Evolutionary conservation across 148 eudicot genomes (phyloP).

Genomic region (Rhododendron vialii): DNA sequence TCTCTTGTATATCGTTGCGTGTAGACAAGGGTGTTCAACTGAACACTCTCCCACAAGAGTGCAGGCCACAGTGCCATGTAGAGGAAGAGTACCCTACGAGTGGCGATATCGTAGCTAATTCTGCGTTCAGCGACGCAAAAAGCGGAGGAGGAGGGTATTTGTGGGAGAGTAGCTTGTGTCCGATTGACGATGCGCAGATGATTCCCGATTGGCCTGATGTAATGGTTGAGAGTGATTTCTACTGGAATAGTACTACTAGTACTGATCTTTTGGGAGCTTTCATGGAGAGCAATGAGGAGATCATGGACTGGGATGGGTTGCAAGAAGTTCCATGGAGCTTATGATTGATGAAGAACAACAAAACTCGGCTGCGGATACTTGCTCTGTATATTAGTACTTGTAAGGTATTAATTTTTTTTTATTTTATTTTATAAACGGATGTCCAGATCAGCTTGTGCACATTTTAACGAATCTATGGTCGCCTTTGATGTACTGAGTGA

Average conservation of each 20-base stretch:
- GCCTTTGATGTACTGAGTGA: background rate
- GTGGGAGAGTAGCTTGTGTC: background rate
- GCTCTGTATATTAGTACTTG: background rate
- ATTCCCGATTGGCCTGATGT: background rate
- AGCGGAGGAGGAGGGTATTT: background rate
- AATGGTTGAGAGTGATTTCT: conserved; percentile 6
- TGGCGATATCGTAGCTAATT: background rate
- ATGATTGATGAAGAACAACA: background rate
- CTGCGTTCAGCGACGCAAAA: background rate
- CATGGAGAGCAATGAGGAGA: background rate
- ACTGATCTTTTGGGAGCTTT: background rate
- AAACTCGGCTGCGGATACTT: background rate
- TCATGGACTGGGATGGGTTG: background rate
- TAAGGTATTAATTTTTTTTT: background rate
- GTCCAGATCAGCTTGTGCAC: fast-evolving
- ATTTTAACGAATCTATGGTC: background rate
- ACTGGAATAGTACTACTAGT: background rate
- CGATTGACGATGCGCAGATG: background rate
- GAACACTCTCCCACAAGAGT: background rate
- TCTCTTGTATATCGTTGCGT: background rate
- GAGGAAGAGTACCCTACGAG: background rate
- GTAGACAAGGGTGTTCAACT: background rate
- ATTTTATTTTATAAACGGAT: background rate
- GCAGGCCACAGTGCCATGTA: background rate
- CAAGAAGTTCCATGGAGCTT: conserved; percentile 10